These are phyloP conservation scores for Penicillium sp. DNA, from an alignment of 2,329 filamentous ascomycete species.

Conservation along the genomic window DNA sequence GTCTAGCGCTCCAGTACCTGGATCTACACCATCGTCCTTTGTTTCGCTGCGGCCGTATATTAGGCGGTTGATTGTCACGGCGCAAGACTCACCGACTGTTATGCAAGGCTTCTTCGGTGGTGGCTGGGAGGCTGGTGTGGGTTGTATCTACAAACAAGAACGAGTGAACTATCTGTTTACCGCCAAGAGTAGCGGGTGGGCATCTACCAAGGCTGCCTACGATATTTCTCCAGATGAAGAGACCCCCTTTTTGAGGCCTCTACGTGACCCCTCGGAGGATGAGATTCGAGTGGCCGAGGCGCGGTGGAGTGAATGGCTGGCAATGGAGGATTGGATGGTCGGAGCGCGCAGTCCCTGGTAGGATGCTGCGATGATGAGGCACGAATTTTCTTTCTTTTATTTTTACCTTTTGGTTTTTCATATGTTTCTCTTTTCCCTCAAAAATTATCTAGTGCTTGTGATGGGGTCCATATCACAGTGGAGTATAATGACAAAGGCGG, in stretches of 20 bases:
- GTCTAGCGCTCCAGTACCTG: constrained; percentile 35
- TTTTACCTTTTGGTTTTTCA: background rate
- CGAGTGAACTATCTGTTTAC: constrained; percentile 91
- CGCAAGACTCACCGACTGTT: constrained; percentile 78
- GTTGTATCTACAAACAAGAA: constrained; percentile 80
- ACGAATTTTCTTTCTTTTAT: constrained; percentile 19
- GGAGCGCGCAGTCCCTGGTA: constrained; percentile 59
- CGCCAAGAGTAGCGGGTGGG: constrained; percentile 87
- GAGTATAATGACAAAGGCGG: constrained; percentile 3
- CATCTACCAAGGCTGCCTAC: constrained; percentile 82
- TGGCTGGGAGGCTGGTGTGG: constrained; percentile 76
- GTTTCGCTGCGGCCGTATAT: constrained; percentile 82
- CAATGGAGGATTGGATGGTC: constrained; percentile 98
- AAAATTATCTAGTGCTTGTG: constrained; percentile 1
- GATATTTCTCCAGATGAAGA: constrained; percentile 80
- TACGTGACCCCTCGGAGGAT: constrained; percentile 69
- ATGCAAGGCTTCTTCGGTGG: constrained; percentile 91
- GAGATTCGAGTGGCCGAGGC: constrained; percentile 80
- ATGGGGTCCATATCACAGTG: background rate
- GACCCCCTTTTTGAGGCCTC: constrained; percentile 78
- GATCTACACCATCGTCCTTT: constrained; percentile 23
- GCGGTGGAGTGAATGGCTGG: constrained; percentile 90
- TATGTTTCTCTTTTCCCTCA: background rate
- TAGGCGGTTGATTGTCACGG: constrained; percentile 87
- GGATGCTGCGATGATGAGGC: constrained; percentile 21